These are phyloP conservation scores for Termitomyces sp. DNA, from an alignment of 768 basidiomycete genomes.

Conservation along the genomic window DNA sequence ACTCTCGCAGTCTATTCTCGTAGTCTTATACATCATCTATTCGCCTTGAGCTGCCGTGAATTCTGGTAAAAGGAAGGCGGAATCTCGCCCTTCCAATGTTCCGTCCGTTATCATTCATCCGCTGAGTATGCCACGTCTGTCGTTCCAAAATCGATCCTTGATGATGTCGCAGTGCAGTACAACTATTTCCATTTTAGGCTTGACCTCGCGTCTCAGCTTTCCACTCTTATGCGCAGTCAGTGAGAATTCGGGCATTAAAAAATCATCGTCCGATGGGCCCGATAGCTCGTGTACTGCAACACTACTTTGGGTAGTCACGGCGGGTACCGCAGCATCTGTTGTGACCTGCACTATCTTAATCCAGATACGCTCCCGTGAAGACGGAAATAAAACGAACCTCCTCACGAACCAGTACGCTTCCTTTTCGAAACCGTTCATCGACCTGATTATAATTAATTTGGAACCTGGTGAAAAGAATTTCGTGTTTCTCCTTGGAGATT, in stretches of 20 bases:
- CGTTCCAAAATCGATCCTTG: constrained; percentile 72
- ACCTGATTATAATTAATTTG: constrained; percentile 84
- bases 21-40: no score
- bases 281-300: not conserved
- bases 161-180: constrained; percentile 84
- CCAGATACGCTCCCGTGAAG: not conserved
- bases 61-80: not conserved
- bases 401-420: constrained; percentile 74
- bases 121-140: constrained; percentile 47
- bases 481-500: constrained; percentile 84
- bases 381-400: constrained; percentile 29
- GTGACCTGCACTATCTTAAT: not conserved
- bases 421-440: constrained; percentile 71
- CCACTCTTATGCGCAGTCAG: constrained; percentile 5
- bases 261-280: not conserved
- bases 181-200: constrained; percentile 38
- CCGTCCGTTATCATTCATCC: constrained; percentile 19
- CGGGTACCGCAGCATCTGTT: not conserved
- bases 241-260: not conserved
- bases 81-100: not conserved
- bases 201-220: constrained; percentile 25
- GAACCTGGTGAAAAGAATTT: constrained; percentile 80
- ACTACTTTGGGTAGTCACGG: not conserved
- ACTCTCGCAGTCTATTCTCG: not conserved
- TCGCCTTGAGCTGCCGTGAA: not conserved